Evolutionary conservation across 352 stramenopile species (phyloP), one percentile per base, ranked within the genome.

Genomic region (Phytophthora multivora): DNA sequence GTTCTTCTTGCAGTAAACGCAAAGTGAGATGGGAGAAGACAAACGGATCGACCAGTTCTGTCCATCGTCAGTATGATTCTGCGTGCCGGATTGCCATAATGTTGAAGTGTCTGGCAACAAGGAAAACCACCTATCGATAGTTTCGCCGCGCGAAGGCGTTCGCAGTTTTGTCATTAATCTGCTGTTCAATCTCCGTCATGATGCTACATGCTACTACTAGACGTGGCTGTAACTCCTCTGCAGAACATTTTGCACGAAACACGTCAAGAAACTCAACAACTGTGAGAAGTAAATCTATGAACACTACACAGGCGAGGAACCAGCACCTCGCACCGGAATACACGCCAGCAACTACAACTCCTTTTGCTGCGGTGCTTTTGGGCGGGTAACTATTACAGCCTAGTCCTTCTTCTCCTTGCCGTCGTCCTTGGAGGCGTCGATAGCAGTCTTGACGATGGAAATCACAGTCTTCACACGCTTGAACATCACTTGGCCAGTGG

Each of bases 401-500:
- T 90, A 93, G 50, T 93, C 85, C 47, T 68, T 66, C 71, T 93
- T 93, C 23, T 74, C 54, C 68, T 93, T 76, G 51, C 35, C 28
- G 39, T 69, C 70, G 4, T 78, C 70, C 49, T 84, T 66, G 13
- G 78, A 71, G 11, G 78, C 79, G 35, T 88, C 71, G 33, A 91
- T 71, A 1, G 81, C 82, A 15, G 79, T 77, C 61, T 88, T 87
- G 28, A 89, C 59, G 41, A 94, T 85, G 36, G 77, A 77, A 45
- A 90, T 59, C 33, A 94, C 85, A 10, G 83, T 88, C 68, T 85
- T 88, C 52, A 94, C 73, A 26, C 84, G 81, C 63, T 89, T 86
- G 67, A 91, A 86, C 82, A 95, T 92, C n/a, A 92, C 81, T 59
- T 91, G 84, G 36, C 83, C 86, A 11, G 86, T 93, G 4, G 83